Percentiles rank a stretch among this genome's conserved stretches.
phyloP scores from a whole-genome alignment of 176 grass and related monocot species.

The Phragmites australis region DNA sequence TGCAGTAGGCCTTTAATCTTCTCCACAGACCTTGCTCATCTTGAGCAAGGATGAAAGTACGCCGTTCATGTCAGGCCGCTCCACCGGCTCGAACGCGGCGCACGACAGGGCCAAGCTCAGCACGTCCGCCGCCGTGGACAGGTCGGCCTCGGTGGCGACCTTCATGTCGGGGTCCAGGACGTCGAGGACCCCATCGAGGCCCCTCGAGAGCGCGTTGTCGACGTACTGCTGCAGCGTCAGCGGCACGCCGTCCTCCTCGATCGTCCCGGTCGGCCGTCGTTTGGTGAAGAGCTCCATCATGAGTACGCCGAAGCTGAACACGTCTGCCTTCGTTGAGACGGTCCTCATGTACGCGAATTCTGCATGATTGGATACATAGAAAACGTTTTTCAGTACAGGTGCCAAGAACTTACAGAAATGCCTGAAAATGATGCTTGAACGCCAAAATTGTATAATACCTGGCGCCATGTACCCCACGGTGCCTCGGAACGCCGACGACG shows the following conservation, averaged over 20 bases:
- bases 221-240: constrained; percentile 76
- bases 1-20: neutral
- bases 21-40: constrained; percentile 26
- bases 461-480: constrained; percentile 95
- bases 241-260: constrained; percentile 57
- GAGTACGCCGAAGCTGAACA: constrained; percentile 89
- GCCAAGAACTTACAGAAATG: neutral
- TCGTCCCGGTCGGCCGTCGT: constrained; percentile 58
- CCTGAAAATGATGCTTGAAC: neutral
- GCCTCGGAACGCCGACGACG: constrained; percentile 74
- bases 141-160: constrained; percentile 49
- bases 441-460: constrained; percentile 45
- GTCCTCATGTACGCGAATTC: constrained; percentile 87
- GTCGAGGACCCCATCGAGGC: constrained; percentile 46
- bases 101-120: constrained; percentile 60
- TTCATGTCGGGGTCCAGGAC: constrained; percentile 61
- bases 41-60: constrained; percentile 67
- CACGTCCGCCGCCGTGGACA: constrained; percentile 47
- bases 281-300: constrained; percentile 83
- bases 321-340: constrained; percentile 67
- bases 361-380: constrained; percentile 11
- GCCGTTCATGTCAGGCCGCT: constrained; percentile 70
- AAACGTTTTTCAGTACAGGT: neutral
- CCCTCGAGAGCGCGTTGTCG: constrained; percentile 53
- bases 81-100: constrained; percentile 56